Evolutionary conservation across 768 basidiomycete genomes (phyloP), one percentile per base, ranked within the genome.

Genomic region (Pleurotus ostreatus): DNA sequence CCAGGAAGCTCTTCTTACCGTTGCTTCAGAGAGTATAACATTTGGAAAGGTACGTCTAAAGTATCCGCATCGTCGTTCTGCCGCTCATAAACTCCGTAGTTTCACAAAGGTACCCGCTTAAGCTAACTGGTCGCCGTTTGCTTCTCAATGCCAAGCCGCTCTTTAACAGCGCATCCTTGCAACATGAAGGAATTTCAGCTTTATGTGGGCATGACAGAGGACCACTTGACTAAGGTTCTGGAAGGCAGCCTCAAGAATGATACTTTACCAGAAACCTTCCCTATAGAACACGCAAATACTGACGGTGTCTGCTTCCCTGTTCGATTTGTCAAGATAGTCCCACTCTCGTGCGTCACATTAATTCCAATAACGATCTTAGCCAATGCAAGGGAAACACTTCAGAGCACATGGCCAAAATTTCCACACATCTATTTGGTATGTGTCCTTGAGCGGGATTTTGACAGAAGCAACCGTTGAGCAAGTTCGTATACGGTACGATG

Each of bases 141-240:
- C 18, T 41, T 18, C 34, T 46, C 57, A 48, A 63, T 41, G 5
- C 23, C 23, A 22, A 22, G 16, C 43, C 61, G n/a, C 16, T 43
- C 11, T 58, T 23, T 13, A 57, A n/a, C 58, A 92, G 89, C 79
- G 16, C 89, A 92, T 68, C 88, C 89, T 30, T 92, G 91, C 65
- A 91, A 91, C 63, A 85, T 89, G 84, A 89, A 89, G 65, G 88
- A 91, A 55, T 88, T 92, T 74, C 86, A 85, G 66, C 64, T 92
- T 9, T 84, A 80, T 57, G 80, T 85, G 16, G 91, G 89, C 5
- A 70, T 79, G 39, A 76, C 79, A 20, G 77, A 81, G 57, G 84
- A 89, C 61, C 79, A 81, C 62, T 80, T 92, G 81, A 80, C 74
- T 2, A 83, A 91, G 64, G 80, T 88, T 34, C 71, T 92, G 8